phyloP scores from a whole-genome alignment of 1,284 basidiomycete species.

The Agaricales sp. region DNA sequence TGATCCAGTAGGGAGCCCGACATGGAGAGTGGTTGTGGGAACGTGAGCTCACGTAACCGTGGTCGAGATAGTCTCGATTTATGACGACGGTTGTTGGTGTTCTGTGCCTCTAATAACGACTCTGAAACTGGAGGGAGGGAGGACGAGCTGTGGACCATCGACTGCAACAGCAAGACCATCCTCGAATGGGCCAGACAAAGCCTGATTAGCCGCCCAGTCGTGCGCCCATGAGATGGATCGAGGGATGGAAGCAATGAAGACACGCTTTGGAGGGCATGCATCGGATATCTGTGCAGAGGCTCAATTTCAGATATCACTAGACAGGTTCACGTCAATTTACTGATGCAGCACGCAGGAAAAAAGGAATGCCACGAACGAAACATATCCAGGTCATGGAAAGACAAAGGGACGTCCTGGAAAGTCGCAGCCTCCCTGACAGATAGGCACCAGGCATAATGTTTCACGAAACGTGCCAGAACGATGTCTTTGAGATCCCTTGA shows the following conservation, averaged over 20 bases:
- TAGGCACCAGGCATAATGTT: constrained; percentile 39
- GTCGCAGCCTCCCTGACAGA: constrained; percentile 26
- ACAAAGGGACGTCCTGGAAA: constrained; percentile 37
- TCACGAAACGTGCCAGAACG: constrained; percentile 49
- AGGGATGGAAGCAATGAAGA: not conserved
- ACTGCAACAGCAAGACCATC: not conserved
- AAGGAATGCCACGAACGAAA: constrained; percentile 38
- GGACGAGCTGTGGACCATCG: not conserved
- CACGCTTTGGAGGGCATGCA: not conserved
- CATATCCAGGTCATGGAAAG: constrained; percentile 46
- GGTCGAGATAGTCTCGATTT: too few species aligned
- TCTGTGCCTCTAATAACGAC: too few species aligned
- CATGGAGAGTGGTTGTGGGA: not conserved
- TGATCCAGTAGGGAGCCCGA: not conserved
- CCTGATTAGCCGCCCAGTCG: not conserved
- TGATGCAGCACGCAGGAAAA: constrained; percentile 9
- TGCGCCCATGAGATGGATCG: not conserved
- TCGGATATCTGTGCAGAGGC: constrained; percentile 33
- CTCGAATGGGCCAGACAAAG: not conserved
- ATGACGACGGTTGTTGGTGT: too few species aligned
- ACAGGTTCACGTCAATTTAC: constrained; percentile 2
- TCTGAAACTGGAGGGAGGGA: not conserved
- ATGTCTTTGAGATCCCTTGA: constrained; percentile 32
- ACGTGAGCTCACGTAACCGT: not conserved
- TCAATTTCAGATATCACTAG: constrained; percentile 53